phyloP scores from a whole-genome alignment of 2,329 filamentous ascomycete genomes.

The Phaeosphaeriaceae sp. region DNA sequence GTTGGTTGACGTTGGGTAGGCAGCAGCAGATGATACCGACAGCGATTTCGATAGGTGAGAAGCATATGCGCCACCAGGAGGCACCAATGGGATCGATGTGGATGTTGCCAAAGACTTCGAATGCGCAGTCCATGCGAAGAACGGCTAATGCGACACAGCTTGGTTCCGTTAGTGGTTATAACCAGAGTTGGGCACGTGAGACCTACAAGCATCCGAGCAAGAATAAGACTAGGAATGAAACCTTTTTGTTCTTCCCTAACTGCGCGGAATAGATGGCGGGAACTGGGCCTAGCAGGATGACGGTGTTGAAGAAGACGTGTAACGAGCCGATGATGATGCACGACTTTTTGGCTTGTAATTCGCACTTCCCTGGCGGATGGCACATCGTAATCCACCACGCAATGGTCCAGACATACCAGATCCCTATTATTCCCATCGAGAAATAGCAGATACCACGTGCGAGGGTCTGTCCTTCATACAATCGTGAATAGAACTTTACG shows the following conservation, averaged over 20 bases:
- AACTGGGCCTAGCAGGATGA: conserved; percentile 16
- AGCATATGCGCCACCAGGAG: conserved; percentile 27
- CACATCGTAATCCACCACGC: conserved; percentile 24
- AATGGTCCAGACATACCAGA: conserved; percentile 24
- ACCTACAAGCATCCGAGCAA: conserved; percentile 27
- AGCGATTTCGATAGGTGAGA: conserved; percentile 28
- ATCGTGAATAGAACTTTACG: conserved; percentile 23
- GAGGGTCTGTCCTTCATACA: conserved; percentile 17
- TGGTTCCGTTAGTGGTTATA: conserved; percentile 3
- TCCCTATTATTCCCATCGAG: conserved; percentile 14
- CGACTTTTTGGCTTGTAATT: conserved; percentile 19
- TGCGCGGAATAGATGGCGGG: conserved; percentile 20
- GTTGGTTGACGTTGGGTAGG: conserved; percentile 20
- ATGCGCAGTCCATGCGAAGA: conserved; percentile 26
- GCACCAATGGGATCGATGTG: conserved; percentile 21
- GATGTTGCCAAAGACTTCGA: conserved; percentile 23
- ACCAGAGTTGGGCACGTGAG: too few species aligned
- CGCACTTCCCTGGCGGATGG: conserved; percentile 24
- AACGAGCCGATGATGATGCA: conserved; percentile 26
- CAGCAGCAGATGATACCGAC: conserved; percentile 28
- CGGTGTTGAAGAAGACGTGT: conserved; percentile 24
- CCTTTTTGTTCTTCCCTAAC: conserved; percentile 18
- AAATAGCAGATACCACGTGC: conserved; percentile 13
- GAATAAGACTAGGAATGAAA: conserved; percentile 14
- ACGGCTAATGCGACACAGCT: conserved; percentile 26